These are phyloP conservation scores for Bocquillonia castaneifolia DNA, from an alignment of 441 rosid genomes.

Conservation along the genomic window DNA sequence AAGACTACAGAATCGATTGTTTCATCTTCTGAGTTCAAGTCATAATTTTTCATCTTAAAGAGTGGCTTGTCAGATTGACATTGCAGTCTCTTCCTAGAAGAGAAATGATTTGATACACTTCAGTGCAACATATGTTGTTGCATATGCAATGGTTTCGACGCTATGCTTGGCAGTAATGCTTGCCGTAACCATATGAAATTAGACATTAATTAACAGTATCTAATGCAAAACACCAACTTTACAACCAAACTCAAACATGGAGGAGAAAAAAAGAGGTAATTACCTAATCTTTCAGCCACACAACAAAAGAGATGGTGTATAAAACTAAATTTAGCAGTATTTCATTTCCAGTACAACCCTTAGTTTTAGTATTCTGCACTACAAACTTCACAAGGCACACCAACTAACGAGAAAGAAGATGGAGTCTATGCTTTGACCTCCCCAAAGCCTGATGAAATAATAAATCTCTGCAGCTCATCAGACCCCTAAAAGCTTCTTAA, in stretches of 20 bases:
- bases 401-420: neutral
- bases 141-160: no score
- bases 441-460: neutral
- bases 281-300: neutral
- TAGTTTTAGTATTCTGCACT: neutral
- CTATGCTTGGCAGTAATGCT: no score
- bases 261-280: neutral
- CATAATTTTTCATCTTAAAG: no score
- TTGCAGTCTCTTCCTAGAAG: no score
- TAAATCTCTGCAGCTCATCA: slow-evolving; percentile 15
- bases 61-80: no score
- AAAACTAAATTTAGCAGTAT: neutral
- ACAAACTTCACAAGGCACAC: neutral
- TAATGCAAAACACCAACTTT: neutral
- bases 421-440: slow-evolving; percentile 3
- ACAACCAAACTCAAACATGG: neutral
- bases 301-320: neutral
- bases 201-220: neutral
- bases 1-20: no score
- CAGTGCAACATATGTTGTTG: no score
- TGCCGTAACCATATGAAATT: neutral
- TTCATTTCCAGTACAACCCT: neutral
- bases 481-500: slow-evolving; percentile 49
- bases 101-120: no score
- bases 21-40: no score